These are phyloP conservation scores for Senna siamea DNA, from an alignment of 306 rosid genomes.

Conservation along the genomic window DNA sequence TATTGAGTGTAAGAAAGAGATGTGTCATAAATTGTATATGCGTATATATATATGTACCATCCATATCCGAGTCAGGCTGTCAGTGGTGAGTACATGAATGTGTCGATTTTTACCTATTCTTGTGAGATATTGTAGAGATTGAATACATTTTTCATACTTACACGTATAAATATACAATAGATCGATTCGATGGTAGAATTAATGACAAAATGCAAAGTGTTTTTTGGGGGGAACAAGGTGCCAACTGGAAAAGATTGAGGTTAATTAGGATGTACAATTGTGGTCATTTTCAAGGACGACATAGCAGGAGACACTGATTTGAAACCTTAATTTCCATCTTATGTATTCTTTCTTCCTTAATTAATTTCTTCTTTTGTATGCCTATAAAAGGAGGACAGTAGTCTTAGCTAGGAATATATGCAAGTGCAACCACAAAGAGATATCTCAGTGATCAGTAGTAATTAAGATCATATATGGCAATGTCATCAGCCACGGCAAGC, in stretches of 20 bases:
- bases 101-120: neutral
- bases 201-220: conserved; percentile 20
- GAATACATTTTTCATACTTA: conserved; percentile 1
- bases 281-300: conserved; percentile 44
- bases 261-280: conserved; percentile 21
- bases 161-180: no score
- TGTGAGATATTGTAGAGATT: no score
- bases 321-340: conserved; percentile 40
- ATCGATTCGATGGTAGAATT: no score
- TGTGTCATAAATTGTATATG: conserved; percentile 10
- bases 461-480: no score
- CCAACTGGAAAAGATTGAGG: conserved; percentile 14
- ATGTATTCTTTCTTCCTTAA: neutral
- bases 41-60: neutral
- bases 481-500: no score
- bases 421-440: no score
- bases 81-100: conserved; percentile 1
- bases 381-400: no score
- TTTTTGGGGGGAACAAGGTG: conserved; percentile 19
- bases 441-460: no score
- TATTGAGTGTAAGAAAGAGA: conserved; percentile 23
- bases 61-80: conserved; percentile 33
- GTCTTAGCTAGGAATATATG: no score
- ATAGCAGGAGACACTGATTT: conserved; percentile 51
- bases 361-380: conserved; percentile 6